Percentiles rank a stretch among this genome's conserved stretches.
Conservation (phyloP, 768 basidiomycete genomes). For the Gymnopilus dilepis region DNA sequence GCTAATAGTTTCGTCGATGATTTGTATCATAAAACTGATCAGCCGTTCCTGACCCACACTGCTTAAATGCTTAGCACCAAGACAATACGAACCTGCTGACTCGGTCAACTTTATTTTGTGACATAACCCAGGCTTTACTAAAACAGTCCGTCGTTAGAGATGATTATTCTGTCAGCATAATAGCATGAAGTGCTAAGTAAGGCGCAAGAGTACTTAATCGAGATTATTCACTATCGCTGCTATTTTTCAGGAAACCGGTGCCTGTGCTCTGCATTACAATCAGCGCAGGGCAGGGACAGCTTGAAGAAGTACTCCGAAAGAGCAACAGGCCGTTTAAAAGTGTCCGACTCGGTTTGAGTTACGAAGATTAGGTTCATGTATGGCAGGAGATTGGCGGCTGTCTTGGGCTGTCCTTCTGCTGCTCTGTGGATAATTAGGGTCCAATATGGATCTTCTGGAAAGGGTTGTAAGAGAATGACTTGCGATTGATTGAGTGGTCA, state of each 20-base stretch:
- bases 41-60: not conserved
- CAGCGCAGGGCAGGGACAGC: constrained; percentile 12
- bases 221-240: not conserved
- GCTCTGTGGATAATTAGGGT: not conserved
- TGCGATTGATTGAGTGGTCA: not conserved
- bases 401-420: not conserved
- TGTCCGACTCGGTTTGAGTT: not conserved
- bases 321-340: not conserved
- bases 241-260: not conserved
- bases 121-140: too few species aligned
- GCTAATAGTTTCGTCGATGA: not conserved
- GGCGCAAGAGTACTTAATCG: not conserved
- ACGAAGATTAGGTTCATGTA: constrained; percentile 3
- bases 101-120: too few species aligned
- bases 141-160: too few species aligned
- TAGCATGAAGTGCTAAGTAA: constrained; percentile 4
- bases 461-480: too few species aligned
- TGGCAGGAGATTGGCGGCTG: not conserved
- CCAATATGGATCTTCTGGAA: too few species aligned
- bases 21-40: not conserved
- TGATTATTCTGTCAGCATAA: not conserved
- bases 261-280: constrained; percentile 19
- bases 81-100: not conserved
- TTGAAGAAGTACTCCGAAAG: not conserved
- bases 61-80: not conserved